Evolutionary conservation across 208 protist species (phyloP), one percentile per base, ranked within the genome.

Genomic region (Phytomonas sp.): DNA sequence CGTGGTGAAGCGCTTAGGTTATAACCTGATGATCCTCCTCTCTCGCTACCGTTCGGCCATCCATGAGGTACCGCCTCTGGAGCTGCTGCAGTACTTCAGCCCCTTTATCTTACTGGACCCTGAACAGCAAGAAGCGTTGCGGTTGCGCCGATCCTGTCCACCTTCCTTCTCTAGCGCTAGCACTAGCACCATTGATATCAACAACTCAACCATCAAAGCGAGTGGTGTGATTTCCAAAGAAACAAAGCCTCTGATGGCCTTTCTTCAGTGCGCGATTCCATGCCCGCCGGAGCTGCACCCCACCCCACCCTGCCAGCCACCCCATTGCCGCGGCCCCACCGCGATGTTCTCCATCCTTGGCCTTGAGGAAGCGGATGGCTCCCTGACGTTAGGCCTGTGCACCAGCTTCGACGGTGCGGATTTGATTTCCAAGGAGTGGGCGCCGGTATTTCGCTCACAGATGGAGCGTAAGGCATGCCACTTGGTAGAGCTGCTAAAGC

Each of bases 291-390:
- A 75, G 19, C 62, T 69, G 32, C 36, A 52, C n/a, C 26, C 52
- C 29, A 36, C 76, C 59, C 68, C 62, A 12, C 52, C 63, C 30
- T 63, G 40, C 40, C 40, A 49, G 40, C 40, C 40, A 2, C 40
- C 40, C 1, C 40, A 49, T 19, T 49, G 40, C 40, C 40, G 40
- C 40, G 40, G 40, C 40, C 40, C 40, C 40, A 49, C 40, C 10
- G 40, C 6, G 40, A 70, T 59, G 11, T 77, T 69, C 29, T 56
- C 74, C 26, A 73, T 81, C 33, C 63, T 85, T 33, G 83, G 80
- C 36, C 37, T 85, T 32, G 83, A 88, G 32, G 83, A 84, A 66
- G 64, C 63, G 2, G 83, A 86, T 72, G 78, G 78, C 29, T 84
- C 84, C 26, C 66, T 89, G 6, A 84, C 74, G 34, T 67, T 89